phyloP scores from a whole-genome alignment of 306 rosid genomes.

The Acacia acuminata region DNA sequence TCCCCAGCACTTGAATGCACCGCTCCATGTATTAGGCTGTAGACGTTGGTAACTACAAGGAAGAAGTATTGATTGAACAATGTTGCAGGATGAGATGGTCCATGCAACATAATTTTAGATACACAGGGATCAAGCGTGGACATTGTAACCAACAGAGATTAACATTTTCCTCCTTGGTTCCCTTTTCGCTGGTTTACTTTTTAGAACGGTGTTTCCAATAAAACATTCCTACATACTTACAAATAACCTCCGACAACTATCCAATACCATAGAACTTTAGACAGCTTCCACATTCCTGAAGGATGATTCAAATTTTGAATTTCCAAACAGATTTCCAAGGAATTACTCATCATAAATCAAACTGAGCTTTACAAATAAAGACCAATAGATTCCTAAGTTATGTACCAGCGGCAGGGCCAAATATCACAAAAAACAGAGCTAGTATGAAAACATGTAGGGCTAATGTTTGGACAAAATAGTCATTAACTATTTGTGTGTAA shows the following conservation, averaged over 20 bases:
- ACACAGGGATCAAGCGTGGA: background rate
- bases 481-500: too few species aligned
- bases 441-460: background rate
- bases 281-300: too few species aligned
- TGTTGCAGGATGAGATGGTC: background rate
- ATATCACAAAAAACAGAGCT: background rate
- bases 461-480: too few species aligned
- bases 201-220: background rate
- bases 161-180: too few species aligned
- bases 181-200: too few species aligned
- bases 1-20: constrained; percentile 95
- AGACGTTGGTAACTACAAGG: constrained; percentile 76
- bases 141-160: too few species aligned
- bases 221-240: background rate
- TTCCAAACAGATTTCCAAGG: background rate
- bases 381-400: background rate
- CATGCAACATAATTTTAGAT: background rate
- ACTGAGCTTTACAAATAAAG: background rate
- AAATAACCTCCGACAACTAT: background rate
- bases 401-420: background rate
- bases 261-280: background rate
- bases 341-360: background rate
- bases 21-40: constrained; percentile 88
- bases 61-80: constrained; percentile 3
- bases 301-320: too few species aligned